Evolutionary conservation across 352 stramenopile species (phyloP), one percentile per base, ranked within the genome.

Genomic region (Nothophytophthora sp.): DNA sequence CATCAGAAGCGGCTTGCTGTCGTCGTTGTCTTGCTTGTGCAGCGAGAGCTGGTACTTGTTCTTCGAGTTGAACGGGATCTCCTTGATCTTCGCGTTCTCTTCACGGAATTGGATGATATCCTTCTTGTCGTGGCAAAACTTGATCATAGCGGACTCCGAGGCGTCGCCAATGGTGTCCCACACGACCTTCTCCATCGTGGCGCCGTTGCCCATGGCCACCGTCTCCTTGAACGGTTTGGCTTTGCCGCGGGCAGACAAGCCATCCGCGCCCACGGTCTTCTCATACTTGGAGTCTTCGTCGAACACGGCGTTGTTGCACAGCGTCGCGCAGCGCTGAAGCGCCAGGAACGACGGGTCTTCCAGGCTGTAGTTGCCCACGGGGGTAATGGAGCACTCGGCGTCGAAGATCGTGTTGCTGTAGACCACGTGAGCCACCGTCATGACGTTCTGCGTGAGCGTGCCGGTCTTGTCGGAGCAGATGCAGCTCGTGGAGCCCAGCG

Each of bases 391-490:
- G 55, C 81, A 90, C 50, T 92, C 81, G 25, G 79, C 77, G 25
- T 92, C 79, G 10, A 80, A 90, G 25, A 90, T 86, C 47, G 73
- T 68, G 65, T 92, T 92, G 60, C 77, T 73, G 43, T 90, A 90
- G 35, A 81, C 89, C 36, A 82, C 30, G 24, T 96, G 74, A 0
- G 90, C 86, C 15, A 98, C 90, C 11, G 92, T 98, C 94, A 98
- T 98, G 54, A 96, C 80, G 59, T 98, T 98, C 39, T 93, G 73
- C 16, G 94, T 98, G 13, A 98, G 70, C 41, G 94, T 98, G 15
- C 92, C 92, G 1, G 92, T 98, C 73, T 98, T 98, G 63, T 98
- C 95, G n/a, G 87, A 73, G 50, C 59, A 70, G 58, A 99, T 98
- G 55, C 80, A 94, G 18, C 77, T 96, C 3, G 88, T 97, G 4